Percentiles rank a stretch among this genome's conserved stretches.
phyloP scores from a whole-genome alignment of 1,139 yeast species.

The Blastobotrys raffinosifermentans region DNA sequence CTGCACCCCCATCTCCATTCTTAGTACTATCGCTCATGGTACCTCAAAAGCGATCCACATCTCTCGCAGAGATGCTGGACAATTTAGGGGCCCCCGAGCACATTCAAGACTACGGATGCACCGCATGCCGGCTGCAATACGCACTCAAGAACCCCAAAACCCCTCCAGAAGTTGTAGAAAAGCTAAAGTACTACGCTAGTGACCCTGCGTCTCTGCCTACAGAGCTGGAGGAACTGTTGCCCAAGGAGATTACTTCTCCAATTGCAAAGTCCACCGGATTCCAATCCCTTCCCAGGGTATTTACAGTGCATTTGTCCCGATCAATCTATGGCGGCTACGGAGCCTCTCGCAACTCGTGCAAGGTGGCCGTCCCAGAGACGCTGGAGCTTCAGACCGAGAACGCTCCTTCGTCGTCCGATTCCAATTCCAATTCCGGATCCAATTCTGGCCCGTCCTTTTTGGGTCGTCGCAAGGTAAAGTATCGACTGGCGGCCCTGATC shows the following conservation, averaged over 20 bases:
- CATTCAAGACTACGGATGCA: constrained; percentile 76
- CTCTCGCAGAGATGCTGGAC: constrained; percentile 49
- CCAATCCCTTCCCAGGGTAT: constrained; percentile 59
- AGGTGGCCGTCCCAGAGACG: constrained; percentile 57
- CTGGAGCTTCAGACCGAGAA: constrained; percentile 42
- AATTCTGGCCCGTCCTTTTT: background rate
- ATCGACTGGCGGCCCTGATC: constrained; percentile 63
- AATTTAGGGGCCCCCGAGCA: constrained; percentile 57
- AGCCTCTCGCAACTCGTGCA: constrained; percentile 69
- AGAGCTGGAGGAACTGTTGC: constrained; percentile 28
- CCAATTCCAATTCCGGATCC: background rate
- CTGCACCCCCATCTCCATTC: constrained; percentile 56
- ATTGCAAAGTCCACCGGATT: constrained; percentile 62
- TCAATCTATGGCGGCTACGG: constrained; percentile 70
- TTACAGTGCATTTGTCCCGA: constrained; percentile 75
- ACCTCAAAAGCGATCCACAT: constrained; percentile 51
- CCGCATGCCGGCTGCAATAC: constrained; percentile 54
- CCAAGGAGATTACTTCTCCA: constrained; percentile 50
- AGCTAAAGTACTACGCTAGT: constrained; percentile 17
- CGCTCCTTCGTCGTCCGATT: constrained; percentile 24
- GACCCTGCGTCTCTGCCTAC: constrained; percentile 28
- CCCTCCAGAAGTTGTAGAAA: constrained; percentile 10
- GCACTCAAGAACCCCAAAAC: constrained; percentile 31
- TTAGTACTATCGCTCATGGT: constrained; percentile 68
- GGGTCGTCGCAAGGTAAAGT: constrained; percentile 28